These are phyloP conservation scores for Eimeria brunetti DNA, from an alignment of 169 alveolate species.

Conservation along the genomic window DNA sequence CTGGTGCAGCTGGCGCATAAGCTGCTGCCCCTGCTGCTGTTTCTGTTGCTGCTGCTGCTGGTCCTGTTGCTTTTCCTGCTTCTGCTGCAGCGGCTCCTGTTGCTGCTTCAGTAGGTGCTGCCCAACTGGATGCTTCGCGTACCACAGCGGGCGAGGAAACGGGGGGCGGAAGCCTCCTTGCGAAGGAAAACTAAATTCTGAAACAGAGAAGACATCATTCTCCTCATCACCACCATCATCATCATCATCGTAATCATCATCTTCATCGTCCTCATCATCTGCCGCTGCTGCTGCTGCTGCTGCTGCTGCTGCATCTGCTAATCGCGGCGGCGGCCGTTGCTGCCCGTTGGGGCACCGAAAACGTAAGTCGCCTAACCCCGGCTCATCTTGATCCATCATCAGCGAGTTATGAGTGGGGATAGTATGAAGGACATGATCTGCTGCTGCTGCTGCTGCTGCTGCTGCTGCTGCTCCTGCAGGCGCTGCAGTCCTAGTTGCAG, in stretches of 20 bases:
- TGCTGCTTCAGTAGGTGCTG: background rate
- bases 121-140: background rate
- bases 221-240: background rate
- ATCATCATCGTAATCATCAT: background rate
- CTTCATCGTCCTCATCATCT: background rate
- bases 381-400: background rate
- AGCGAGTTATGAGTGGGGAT: background rate
- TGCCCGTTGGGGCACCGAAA: background rate
- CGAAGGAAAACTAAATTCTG: background rate
- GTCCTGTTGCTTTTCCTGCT: background rate
- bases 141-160: background rate
- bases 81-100: background rate
- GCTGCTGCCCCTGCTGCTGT: conserved; percentile 13
- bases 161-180: background rate
- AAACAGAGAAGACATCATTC: background rate
- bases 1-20: background rate
- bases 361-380: background rate
- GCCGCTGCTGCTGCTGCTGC: background rate
- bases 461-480: background rate
- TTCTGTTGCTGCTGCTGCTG: background rate
- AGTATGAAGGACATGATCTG: background rate
- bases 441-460: background rate
- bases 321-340: background rate
- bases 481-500: background rate
- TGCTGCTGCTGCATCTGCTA: background rate